Conservation (phyloP, 441 rosid species). For the Pelargonium citronellum region DNA sequence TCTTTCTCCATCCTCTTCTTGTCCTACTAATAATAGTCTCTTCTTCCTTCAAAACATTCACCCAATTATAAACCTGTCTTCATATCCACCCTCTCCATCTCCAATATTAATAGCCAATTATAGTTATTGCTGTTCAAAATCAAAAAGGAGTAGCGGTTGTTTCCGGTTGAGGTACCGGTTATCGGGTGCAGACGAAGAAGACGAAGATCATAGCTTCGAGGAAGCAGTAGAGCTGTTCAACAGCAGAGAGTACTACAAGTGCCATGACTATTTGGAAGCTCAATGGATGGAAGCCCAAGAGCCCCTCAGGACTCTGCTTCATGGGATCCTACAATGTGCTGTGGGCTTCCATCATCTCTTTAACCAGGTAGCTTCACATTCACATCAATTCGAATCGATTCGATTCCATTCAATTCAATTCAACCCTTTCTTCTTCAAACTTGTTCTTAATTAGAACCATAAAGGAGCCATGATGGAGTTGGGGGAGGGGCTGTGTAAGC, state of each 20-base stretch:
- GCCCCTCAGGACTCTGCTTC: slow-evolving; percentile 57
- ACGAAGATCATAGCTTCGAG: slow-evolving; percentile 34
- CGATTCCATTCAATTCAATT: neutral
- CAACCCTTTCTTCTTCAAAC: too few species aligned
- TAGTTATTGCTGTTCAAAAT: neutral
- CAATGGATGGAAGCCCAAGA: slow-evolving; percentile 65
- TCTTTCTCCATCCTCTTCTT: neutral
- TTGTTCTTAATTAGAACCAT: slow-evolving; percentile 41
- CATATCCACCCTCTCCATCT: too few species aligned
- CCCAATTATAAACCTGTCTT: too few species aligned
- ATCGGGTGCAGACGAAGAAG: slow-evolving; percentile 21
- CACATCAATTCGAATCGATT: too few species aligned
- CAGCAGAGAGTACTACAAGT: slow-evolving; percentile 52
- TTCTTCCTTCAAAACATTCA: too few species aligned
- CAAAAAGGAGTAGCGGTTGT: neutral
- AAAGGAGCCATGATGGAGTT: slow-evolving; percentile 94
- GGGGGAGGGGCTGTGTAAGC: slow-evolving; percentile 82
- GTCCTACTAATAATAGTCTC: too few species aligned
- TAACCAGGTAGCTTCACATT: slow-evolving; percentile 39
- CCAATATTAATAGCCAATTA: too few species aligned
- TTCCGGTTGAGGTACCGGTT: slow-evolving; percentile 35
- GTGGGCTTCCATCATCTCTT: slow-evolving; percentile 82
- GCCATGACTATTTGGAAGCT: slow-evolving; percentile 68
- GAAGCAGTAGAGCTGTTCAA: slow-evolving; percentile 57
- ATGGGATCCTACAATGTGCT: slow-evolving; percentile 77